These are phyloP conservation scores for Trichoderma asperellum DNA, from an alignment of 2,329 filamentous ascomycete species.

Conservation along the genomic window DNA sequence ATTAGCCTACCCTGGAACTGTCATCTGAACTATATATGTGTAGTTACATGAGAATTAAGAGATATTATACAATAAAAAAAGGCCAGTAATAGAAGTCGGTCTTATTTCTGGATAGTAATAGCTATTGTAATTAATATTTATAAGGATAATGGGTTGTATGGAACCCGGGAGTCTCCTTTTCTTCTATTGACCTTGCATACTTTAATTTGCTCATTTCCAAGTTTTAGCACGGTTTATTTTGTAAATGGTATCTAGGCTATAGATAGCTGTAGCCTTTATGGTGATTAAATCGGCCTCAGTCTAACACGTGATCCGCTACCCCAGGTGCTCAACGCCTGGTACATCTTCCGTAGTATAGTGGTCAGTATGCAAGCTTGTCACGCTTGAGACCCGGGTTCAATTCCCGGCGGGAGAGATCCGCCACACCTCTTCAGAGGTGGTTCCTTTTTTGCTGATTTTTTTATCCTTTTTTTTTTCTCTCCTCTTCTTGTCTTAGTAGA, in stretches of 20 bases:
- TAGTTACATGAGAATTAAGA: too few species aligned
- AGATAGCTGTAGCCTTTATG: background rate
- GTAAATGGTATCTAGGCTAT: background rate
- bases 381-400: conserved; percentile 35
- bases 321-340: conserved; percentile 27
- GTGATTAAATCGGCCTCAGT: background rate
- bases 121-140: too few species aligned
- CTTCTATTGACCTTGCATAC: too few species aligned
- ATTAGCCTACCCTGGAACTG: too few species aligned
- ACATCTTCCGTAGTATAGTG: conserved; percentile 35
- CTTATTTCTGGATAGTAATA: too few species aligned
- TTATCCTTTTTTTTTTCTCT: background rate
- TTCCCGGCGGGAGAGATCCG: conserved; percentile 33
- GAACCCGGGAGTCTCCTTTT: too few species aligned
- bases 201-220: too few species aligned
- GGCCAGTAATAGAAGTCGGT: too few species aligned
- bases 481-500: background rate
- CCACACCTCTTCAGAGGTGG: background rate
- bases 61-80: too few species aligned
- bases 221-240: too few species aligned
- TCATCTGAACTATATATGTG: too few species aligned
- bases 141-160: too few species aligned
- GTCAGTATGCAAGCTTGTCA: conserved; percentile 35
- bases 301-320: conserved; percentile 27
- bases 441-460: background rate